phyloP scores from a whole-genome alignment of 192 early-diverging fungal species.

The Pecoramyces ruminantium region DNA sequence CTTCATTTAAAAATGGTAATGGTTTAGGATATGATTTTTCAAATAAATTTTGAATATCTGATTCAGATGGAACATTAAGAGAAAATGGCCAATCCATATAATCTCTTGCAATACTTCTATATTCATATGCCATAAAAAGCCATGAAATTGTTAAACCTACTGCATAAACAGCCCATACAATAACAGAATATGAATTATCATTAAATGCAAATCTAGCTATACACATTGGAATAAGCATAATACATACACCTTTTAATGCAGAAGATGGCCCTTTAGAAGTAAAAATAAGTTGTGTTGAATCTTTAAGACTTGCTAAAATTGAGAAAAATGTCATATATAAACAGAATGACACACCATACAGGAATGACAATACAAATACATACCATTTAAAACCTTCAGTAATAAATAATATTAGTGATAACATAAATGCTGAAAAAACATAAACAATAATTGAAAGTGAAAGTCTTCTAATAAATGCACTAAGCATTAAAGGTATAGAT shows the following conservation, averaged over 20 bases:
- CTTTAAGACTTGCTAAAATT: constrained; percentile 8
- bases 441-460: constrained; percentile 12
- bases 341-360: constrained; percentile 5
- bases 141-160: constrained; percentile 1
- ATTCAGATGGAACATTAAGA: constrained; percentile 10
- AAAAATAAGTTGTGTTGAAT: constrained; percentile 15
- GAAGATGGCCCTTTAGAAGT: constrained; percentile 13
- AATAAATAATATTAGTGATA: constrained; percentile 2
- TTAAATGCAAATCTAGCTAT: constrained; percentile 13
- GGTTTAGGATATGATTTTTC: constrained; percentile 1
- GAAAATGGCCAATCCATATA: constrained; percentile 17
- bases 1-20: not conserved
- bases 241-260: constrained; percentile 8
- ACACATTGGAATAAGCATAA: constrained; percentile 11
- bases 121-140: constrained; percentile 11
- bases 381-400: not conserved
- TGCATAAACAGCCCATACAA: constrained; percentile 11
- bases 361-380: not conserved
- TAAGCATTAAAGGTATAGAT: constrained; percentile 19
- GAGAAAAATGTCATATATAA: constrained; percentile 18
- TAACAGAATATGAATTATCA: not conserved
- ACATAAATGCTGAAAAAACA: not conserved
- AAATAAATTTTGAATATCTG: constrained; percentile 7
- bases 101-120: constrained; percentile 5
- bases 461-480: constrained; percentile 13